Conservation (phyloP, 2,329 filamentous ascomycete species). For the Pseudofabraea citricarpa region DNA sequence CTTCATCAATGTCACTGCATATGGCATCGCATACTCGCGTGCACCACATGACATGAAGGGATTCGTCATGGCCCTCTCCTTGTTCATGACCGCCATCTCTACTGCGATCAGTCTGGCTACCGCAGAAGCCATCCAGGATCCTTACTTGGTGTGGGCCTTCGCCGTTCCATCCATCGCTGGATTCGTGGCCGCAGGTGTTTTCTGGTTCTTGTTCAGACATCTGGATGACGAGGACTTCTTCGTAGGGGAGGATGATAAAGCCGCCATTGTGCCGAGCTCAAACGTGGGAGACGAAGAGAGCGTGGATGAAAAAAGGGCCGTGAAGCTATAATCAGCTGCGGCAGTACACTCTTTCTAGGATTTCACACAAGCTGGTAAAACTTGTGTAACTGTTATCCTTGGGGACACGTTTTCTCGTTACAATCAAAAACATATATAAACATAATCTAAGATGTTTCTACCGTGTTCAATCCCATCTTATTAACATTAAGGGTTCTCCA, state of each 20-base stretch:
- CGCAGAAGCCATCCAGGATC: constrained; percentile 55
- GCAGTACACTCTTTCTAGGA: too few relatives aligned
- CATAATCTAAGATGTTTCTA: too few relatives aligned
- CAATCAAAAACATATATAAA: too few relatives aligned
- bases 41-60: constrained; percentile 76
- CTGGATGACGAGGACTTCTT: constrained; percentile 2
- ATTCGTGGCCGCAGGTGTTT: constrained; percentile 3
- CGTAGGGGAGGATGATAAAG: background rate
- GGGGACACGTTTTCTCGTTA: too few relatives aligned
- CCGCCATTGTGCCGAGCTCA: background rate
- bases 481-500: too few relatives aligned
- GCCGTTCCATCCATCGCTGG: constrained; percentile 55
- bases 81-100: constrained; percentile 66
- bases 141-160: constrained; percentile 68
- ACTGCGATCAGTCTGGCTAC: constrained; percentile 64
- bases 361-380: too few relatives aligned
- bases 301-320: background rate
- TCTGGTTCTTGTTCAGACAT: constrained; percentile 7
- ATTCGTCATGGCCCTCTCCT: constrained; percentile 62
- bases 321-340: background rate
- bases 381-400: too few relatives aligned
- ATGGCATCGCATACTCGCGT: constrained; percentile 75
- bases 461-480: too few relatives aligned
- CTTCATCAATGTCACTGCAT: constrained; percentile 53
- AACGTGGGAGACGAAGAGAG: background rate